Evolutionary conservation across 2,329 filamentous ascomycete species (phyloP), one percentile per base, ranked within the genome.

Genomic region (Diaporthe australafricana): DNA sequence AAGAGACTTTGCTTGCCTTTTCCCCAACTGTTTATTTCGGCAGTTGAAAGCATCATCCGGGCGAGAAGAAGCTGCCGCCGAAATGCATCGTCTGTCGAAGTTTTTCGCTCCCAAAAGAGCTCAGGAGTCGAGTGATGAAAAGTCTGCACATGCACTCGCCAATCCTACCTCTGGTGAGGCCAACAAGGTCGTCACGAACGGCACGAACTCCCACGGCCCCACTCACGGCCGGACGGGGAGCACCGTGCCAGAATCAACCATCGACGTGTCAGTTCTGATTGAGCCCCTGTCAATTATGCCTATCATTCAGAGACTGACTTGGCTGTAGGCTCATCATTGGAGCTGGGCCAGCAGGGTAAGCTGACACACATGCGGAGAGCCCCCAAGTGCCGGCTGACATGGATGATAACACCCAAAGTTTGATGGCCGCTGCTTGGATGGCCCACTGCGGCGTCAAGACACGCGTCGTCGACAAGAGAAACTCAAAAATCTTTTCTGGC

Each of bases 381-480:
- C 9, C 9, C 47, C 71, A 27, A n/a, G 17, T 48, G n/a, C 4
- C 30, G 4, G 40, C 50, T 48, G 25, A 67, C 30, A 35, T 40
- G 3, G n/a, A 7, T 12, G 50, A 45, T 35, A n/a, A n/a, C n/a
- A n/a, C 9, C 27, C 38, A 53, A 47, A 79, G 83, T 40, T 75
- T 85, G 42, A 85, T 87, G 83, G 77, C 84, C 42, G 82, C 84
- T 7, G 70, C 81, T 14, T 86, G 83, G 82, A 79, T 86, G 75
- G 80, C 83, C 2, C 79, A 81, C 38, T 80, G 81, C 55, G 83
- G 83, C 17, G 75, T 86, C 67, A 78, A 79, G 20, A 77, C 83
- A 5, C 81, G 84, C n/a, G 82, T 86, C 42, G 77, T 86, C n/a
- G 84, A 86, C 76, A 86, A 86, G 77, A 79, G 84, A n/a, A 76